These are phyloP conservation scores for Macrolepiota dolichaula DNA, from an alignment of 768 basidiomycete genomes.

Conservation along the genomic window DNA sequence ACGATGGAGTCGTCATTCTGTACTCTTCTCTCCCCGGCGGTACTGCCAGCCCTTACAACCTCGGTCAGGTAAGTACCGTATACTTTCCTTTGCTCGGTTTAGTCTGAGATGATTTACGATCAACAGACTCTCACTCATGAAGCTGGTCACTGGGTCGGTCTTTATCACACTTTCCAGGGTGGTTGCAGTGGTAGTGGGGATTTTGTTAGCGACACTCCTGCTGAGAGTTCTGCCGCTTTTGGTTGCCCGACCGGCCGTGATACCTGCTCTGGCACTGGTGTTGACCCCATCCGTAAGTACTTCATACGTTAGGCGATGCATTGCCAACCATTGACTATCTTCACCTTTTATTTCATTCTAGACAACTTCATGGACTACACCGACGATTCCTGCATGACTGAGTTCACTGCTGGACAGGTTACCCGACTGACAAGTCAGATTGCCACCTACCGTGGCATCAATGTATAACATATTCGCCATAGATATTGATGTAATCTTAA, in stretches of 20 bases:
- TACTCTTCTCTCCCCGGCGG: conserved; percentile 43
- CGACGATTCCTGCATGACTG: conserved; percentile 45
- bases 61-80: conserved; percentile 28
- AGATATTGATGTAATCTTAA: background rate
- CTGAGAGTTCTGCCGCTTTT: conserved; percentile 39
- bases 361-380: conserved; percentile 57
- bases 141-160: conserved; percentile 57
- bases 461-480: conserved; percentile 16
- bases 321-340: background rate
- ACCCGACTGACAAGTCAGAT: conserved; percentile 38
- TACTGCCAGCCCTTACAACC: conserved; percentile 36
- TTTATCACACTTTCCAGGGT: conserved; percentile 59
- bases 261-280: conserved; percentile 35
- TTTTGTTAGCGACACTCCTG: conserved; percentile 41
- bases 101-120: conserved; percentile 3
- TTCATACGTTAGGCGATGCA: background rate
- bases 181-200: conserved; percentile 40
- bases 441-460: conserved; percentile 40
- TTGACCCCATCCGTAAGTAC: conserved; percentile 40
- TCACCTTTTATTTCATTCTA: conserved; percentile 11
- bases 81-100: background rate
- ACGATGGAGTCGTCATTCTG: conserved; percentile 48
- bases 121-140: conserved; percentile 48
- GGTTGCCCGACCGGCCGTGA: conserved; percentile 38
- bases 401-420: conserved; percentile 44